These are phyloP conservation scores for Casuarina equisetifolia DNA, from an alignment of 306 rosid species.

Conservation along the genomic window DNA sequence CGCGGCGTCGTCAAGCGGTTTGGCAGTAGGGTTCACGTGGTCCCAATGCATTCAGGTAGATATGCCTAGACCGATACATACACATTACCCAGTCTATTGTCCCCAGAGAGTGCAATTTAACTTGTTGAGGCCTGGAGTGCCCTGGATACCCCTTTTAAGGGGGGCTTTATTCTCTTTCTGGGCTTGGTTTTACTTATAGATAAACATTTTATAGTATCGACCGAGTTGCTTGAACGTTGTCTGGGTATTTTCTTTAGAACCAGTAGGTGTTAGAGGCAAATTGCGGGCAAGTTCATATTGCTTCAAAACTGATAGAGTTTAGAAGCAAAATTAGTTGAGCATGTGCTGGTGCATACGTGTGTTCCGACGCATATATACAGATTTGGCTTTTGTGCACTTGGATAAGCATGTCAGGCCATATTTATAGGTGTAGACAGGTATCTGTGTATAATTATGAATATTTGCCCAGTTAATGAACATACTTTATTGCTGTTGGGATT, in stretches of 20 bases:
- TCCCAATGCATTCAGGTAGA: constrained; percentile 98
- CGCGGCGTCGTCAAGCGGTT: constrained; percentile 88
- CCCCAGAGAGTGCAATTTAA: background rate
- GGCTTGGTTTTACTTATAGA: background rate
- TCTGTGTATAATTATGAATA: background rate
- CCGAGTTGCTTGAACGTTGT: background rate
- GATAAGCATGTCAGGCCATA: background rate
- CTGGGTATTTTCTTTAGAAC: background rate
- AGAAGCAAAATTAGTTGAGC: too few species aligned
- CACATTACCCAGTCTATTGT: background rate
- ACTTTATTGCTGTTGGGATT: constrained; percentile 19
- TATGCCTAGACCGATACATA: background rate
- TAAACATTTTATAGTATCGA: background rate
- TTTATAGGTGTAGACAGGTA: background rate
- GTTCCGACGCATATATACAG: too few species aligned
- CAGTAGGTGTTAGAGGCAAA: background rate
- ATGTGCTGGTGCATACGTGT: background rate
- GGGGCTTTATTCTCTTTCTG: too few species aligned
- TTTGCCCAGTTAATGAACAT: constrained; percentile 2
- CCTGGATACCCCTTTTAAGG: background rate
- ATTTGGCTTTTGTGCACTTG: background rate
- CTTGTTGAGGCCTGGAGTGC: background rate
- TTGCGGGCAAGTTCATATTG: background rate
- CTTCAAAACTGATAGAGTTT: too few species aligned
- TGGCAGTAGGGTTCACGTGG: constrained; percentile 75